Conservation (phyloP, 2,329 filamentous ascomycete genomes). For the Mycosphaerelloides madeirae region DNA sequence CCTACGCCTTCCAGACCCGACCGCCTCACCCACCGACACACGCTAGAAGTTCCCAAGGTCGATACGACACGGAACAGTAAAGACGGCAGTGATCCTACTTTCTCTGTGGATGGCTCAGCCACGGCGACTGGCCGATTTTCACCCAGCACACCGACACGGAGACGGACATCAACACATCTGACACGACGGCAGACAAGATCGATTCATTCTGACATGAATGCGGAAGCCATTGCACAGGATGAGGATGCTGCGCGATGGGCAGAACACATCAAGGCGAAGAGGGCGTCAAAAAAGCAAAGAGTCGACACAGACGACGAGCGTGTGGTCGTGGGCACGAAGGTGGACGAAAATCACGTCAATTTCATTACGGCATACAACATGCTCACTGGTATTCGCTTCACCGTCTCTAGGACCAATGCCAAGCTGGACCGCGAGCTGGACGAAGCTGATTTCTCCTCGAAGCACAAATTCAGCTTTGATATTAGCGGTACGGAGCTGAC, state of each 20-base stretch:
- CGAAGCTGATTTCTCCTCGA: conserved; percentile 85
- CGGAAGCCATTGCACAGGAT: conserved; percentile 79
- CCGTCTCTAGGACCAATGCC: conserved; percentile 91
- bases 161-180: conserved; percentile 78
- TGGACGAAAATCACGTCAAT: conserved; percentile 88
- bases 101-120: conserved; percentile 51
- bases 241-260: conserved; percentile 90
- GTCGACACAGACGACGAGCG: conserved; percentile 87
- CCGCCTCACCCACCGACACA: conserved; percentile 75
- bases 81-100: conserved; percentile 53
- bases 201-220: conserved; percentile 74
- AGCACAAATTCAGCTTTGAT: conserved; percentile 98
- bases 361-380: conserved; percentile 99
- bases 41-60: conserved; percentile 75
- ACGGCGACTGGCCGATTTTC: conserved; percentile 79
- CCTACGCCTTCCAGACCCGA: conserved; percentile 52
- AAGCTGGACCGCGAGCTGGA: conserved; percentile 90
- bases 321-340: conserved; percentile 92
- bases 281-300: conserved; percentile 77
- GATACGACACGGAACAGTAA: conserved; percentile 64
- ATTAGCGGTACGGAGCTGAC: conserved; percentile 97
- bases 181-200: conserved; percentile 77
- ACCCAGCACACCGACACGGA: conserved; percentile 57
- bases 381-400: conserved; percentile 96
- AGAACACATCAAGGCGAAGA: conserved; percentile 85